Conservation (phyloP, 2,329 filamentous ascomycete genomes). For the Arthrinium phaeospermum region DNA sequence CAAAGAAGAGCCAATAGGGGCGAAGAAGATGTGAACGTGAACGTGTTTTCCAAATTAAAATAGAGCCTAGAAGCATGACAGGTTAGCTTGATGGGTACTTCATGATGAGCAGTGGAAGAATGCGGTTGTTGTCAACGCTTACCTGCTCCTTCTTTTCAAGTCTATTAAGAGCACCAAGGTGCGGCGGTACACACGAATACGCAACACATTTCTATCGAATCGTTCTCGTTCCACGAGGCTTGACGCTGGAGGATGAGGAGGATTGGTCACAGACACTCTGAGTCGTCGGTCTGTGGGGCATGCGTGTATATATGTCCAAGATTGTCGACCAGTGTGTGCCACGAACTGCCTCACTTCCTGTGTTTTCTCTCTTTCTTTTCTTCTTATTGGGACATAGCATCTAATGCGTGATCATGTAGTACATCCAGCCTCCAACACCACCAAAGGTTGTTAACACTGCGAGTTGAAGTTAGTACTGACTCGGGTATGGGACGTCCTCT, state of each 20-base stretch:
- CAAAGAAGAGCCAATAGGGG: not conserved
- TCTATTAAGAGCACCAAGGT: not conserved
- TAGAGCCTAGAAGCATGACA: not conserved
- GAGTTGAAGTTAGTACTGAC: not conserved
- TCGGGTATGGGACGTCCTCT: no score
- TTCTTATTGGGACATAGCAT: not conserved
- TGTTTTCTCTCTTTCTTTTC: not conserved
- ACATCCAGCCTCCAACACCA: slow-evolving; percentile 5
- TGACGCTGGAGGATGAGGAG: not conserved
- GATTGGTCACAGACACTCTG: not conserved
- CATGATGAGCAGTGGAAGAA: not conserved
- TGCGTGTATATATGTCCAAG: not conserved
- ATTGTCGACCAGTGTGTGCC: not conserved
- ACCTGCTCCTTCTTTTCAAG: slow-evolving; percentile 6
- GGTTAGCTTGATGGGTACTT: not conserved
- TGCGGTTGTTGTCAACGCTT: not conserved
- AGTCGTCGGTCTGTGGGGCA: not conserved
- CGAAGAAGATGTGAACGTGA: not conserved
- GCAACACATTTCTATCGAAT: not conserved
- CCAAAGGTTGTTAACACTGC: not conserved
- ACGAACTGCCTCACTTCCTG: not conserved
- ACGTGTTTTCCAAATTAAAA: not conserved
- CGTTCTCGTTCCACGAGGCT: not conserved
- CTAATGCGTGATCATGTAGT: slow-evolving; percentile 16
- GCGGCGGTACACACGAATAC: not conserved